Conservation (phyloP, 306 rosid species). For the Vigna hirtella region DNA sequence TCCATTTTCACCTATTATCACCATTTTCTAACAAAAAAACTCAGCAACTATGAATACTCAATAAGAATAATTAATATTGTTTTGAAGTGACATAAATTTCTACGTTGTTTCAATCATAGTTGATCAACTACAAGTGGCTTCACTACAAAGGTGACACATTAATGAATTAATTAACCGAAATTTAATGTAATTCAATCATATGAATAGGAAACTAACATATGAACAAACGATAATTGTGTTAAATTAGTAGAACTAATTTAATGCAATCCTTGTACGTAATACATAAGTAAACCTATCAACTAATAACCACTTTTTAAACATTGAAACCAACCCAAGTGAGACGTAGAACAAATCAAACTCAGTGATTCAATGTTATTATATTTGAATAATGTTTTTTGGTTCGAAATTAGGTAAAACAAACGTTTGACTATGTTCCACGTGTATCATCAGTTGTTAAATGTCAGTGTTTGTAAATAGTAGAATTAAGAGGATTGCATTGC, state of each 20-base stretch:
- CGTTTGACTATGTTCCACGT: not conserved
- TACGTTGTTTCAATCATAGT: not conserved
- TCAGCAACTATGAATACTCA: too few species aligned
- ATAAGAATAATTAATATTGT: too few species aligned
- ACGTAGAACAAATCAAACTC: not conserved
- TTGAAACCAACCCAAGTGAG: not conserved
- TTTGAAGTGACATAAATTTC: too few species aligned
- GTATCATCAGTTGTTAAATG: not conserved
- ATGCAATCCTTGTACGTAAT: not conserved
- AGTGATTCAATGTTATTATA: too few species aligned
- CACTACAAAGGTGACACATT: not conserved
- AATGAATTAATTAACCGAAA: not conserved
- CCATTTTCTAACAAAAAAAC: too few species aligned
- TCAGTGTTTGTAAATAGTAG: not conserved
- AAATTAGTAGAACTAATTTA: not conserved
- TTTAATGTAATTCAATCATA: not conserved
- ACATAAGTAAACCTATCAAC: not conserved
- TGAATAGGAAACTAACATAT: not conserved
- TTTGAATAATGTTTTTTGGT: too few species aligned
- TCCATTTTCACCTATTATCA: too few species aligned
- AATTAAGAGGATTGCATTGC: not conserved
- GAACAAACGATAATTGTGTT: not conserved
- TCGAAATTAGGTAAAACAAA: not conserved
- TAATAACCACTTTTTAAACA: not conserved
- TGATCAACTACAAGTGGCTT: not conserved